Base-by-base conservation (phyloP, 2,329 filamentous ascomycete genomes). In the Coleophoma crateriformis region DNA sequence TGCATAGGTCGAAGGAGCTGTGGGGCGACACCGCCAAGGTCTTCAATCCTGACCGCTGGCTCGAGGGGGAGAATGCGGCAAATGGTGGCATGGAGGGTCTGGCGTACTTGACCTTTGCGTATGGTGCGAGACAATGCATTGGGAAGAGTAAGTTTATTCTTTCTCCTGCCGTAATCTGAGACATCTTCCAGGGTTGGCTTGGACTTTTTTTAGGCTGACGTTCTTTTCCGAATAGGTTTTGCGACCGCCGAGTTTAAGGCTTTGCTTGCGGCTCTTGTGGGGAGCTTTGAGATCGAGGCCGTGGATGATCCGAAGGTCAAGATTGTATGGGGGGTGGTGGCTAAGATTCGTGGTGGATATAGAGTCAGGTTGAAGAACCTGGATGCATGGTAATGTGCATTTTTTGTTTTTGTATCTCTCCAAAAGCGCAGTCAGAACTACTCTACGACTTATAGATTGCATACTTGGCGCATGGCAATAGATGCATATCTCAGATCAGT, bases 91-190 rank as follows among this genome's bases (percentile, higher is more conserved):
- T 88, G 1, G 87, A 78, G 56, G 90, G 90, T 67, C 94, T 85
- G 64, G 79, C 84, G 1, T 84, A 87, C 62, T 64, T 90, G 68
- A 90, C 88, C 0, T 95, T 95, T 68, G 65, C 95, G 47, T 88
- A 94, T 63, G 90, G 90, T 0, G 87, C 88, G 3, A 74, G 90
- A 46, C 86, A 83, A 58, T 95, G 90, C 63, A 95, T 95, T 59
- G 90, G 90, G 0, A 78, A 83, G 67, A 75, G 76, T 51, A 35
- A 43, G 49, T 49, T 37, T 15, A 3, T 27, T 10, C 27, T 10
- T 27, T 10, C 19, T 19, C 19, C 19, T 19, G 19, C 19, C 19
- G 19, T 19, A 19, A 19, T 19, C 19, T 19, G 19, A 19, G 19
- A 19, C 19, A 19, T 19, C 3, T 19, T 19, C 19, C 3, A 2